phyloP scores from a whole-genome alignment of 106 monocot genomes.

The Dendrobium officinale region DNA sequence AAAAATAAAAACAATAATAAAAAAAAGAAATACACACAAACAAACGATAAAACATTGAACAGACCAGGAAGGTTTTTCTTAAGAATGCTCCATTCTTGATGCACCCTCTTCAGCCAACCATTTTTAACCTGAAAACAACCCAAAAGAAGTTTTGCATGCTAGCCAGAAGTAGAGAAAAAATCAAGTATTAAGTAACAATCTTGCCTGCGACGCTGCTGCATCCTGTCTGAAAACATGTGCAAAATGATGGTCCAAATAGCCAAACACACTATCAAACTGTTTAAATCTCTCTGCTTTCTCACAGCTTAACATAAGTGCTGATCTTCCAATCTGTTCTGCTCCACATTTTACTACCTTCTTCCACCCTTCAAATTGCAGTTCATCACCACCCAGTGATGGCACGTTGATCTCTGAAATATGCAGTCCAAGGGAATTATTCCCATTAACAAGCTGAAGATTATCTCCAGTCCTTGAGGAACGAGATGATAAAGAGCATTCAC shows the following conservation, averaged over 20 bases:
- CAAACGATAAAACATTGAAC: constrained; percentile 2
- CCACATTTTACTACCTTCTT: constrained; percentile 1
- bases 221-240: constrained; percentile 16
- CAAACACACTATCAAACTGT: constrained; percentile 62
- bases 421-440: not conserved
- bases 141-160: constrained; percentile 5
- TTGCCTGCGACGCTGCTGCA: constrained; percentile 26
- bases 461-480: not conserved
- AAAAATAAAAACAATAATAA: not conserved
- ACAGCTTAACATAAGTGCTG: constrained; percentile 9
- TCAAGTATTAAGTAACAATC: not conserved
- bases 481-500: constrained; percentile 4
- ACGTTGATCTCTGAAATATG: not conserved
- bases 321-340: constrained; percentile 4
- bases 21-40: not conserved
- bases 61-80: constrained; percentile 79
- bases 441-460: not conserved
- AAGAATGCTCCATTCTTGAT: constrained; percentile 80
- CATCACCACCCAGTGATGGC: not conserved
- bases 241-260: constrained; percentile 86
- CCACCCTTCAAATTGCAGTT: constrained; percentile 2
- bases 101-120: constrained; percentile 74
- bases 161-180: not conserved
- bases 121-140: constrained; percentile 38
- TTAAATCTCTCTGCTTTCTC: constrained; percentile 30